Evolutionary conservation across 306 rosid genomes (phyloP), one percentile per base, ranked within the genome.

Genomic region (Cicer bijugum): DNA sequence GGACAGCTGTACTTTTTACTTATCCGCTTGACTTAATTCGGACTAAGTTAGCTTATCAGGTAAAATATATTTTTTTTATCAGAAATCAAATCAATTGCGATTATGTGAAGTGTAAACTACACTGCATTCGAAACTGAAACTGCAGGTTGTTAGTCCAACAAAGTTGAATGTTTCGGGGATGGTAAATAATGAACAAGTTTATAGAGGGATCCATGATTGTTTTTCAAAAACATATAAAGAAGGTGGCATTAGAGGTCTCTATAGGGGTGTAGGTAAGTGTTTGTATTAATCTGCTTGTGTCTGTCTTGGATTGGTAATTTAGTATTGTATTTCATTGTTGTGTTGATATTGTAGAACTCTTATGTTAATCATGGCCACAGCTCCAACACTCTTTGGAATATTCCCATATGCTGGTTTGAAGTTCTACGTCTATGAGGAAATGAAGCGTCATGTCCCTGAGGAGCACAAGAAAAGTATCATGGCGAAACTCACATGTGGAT

Each of bases 331-430:
- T 68, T 84, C 75, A 70, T 16, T 77, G 82, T 48, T 61, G 72
- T 75, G 42, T 83, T 82, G 71, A 80, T 71, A 17, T 72, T 48
- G 40, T 38, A 45, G 56, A 66, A 17, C 74, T 77, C 70, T 61
- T 62, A 40, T 45, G 37, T 82, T 48, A 76, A 69, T 53, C 75
- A 57, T 79, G 81, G 74, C 71, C 64, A 68, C 91, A 94, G 98
- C 95, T 81, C 98, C 98, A 46, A 87, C 96, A 16, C 93, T 94
- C 17, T 85, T 91, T 71, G 98, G 98, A 68, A 94, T 94, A 82
- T 94, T 94, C 84, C 98, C 97, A 1, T 94, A 94, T 72, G 92
- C 98, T 52, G 98, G 98, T 79, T 84, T 91, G 88, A 94, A 94
- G 79, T 94, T 94, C 84, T 94, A 91, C 88, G 87, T 88, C 87